Evolutionary conservation across 305 asterid species (phyloP).

Genomic region (Plantago lanceolata): DNA sequence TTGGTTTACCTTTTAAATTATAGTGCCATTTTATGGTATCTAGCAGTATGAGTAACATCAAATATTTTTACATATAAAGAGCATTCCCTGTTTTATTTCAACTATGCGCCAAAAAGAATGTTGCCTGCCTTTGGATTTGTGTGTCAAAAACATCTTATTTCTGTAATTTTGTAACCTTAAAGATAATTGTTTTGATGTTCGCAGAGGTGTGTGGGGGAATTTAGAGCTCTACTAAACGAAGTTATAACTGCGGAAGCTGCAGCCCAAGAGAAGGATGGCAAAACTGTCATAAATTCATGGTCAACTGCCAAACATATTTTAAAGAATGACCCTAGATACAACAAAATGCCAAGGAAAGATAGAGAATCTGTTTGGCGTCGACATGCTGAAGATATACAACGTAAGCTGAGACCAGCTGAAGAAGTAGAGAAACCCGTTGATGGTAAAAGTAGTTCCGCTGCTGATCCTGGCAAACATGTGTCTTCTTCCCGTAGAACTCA

Average conservation of each 20-base stretch:
- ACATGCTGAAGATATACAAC: conserved; percentile 65
- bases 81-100: neutral
- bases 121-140: neutral
- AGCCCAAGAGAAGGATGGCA: conserved; percentile 67
- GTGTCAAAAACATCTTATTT: neutral
- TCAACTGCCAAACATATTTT: conserved; percentile 77
- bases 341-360: conserved; percentile 82
- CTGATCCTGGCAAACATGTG: conserved; percentile 38
- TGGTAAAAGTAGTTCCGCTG: conserved; percentile 37
- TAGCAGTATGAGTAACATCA: neutral
- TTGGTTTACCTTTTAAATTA: conserved; percentile 6
- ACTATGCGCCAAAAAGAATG: no score
- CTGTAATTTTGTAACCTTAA: conserved; percentile 16
- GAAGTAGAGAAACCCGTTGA: conserved; percentile 48
- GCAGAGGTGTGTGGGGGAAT: conserved; percentile 68
- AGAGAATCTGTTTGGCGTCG: conserved; percentile 83
- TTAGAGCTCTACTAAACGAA: conserved; percentile 55
- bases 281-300: conserved; percentile 76
- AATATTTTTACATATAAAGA: neutral
- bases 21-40: conserved; percentile 5
- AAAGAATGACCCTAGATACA: conserved; percentile 66
- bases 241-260: conserved; percentile 59
- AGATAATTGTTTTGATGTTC: conserved; percentile 13
- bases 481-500: conserved; percentile 44
- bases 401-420: conserved; percentile 54